Base-by-base conservation (phyloP, 106 monocot genomes). In the Acorus gramineus region DNA sequence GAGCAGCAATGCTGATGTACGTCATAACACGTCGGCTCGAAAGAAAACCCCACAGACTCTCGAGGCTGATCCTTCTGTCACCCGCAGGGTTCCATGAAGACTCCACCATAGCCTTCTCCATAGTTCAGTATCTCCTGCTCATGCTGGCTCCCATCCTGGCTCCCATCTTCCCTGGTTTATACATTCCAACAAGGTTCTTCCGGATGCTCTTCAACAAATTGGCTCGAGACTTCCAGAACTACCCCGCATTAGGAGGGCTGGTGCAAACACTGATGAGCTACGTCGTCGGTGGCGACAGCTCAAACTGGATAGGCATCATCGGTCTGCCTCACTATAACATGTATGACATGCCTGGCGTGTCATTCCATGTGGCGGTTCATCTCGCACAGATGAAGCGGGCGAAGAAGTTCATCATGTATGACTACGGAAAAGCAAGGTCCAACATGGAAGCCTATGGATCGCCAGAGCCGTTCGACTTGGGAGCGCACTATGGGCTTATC, bases 61-160 rank as follows among this genome's bases (percentile, higher is more conserved):
- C 85, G 4, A 78, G 96, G 66, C 62, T 96, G 65, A 85, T 91
- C 55, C 62, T 96, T 14, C 57, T 96, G 13, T 96, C 96, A 28
- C 96, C 96, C 62, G 96, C 96, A 42, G 96, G 96, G 46, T 96
- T 91, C 61, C 96, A 96, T 63, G 96, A 85, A 49, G 91, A 96
- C 57, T 91, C 85, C n/a, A 76, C 71, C 28, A 13, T 91, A 42
- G 76, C 60, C 3, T 91, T 96, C 53, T 77, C 81, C 7, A 4
- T 91, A 5, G 69, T 77, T 6, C 87, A 88, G 59, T 67, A 71
- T 49, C 47, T 85, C 6, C 10, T 78, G 2, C 82, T 96, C 10
- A 50, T 87, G 56, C n/a, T 96, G 12, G 85, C 87, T 48, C 91
- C 96, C 45, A 11, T 96, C 43, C 76, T 96, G 48, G 85, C 83